A percentile compares a stretch with the other conserved stretches of the same genome.
phyloP scores from a whole-genome alignment of 2,329 filamentous ascomycete species.

The Nemania sp. region DNA sequence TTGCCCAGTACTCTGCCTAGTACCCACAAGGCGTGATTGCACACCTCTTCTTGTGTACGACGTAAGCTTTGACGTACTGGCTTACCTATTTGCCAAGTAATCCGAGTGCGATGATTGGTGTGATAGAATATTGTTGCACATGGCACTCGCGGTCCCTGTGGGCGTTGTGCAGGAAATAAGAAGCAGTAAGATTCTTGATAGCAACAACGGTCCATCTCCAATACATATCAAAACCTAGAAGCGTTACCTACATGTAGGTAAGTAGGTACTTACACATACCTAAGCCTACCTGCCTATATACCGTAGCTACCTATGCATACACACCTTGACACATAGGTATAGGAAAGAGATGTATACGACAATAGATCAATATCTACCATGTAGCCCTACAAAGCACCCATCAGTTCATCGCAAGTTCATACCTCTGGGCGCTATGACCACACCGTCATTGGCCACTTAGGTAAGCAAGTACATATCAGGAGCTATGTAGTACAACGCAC shows the following conservation, averaged over 20 bases:
- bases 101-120: conserved; percentile 21
- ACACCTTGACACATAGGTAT: too few species aligned
- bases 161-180: not conserved
- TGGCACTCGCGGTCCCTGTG: conserved; percentile 10
- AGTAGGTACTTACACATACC: too few species aligned
- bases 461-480: too few species aligned
- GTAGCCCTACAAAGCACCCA: not conserved
- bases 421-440: too few species aligned
- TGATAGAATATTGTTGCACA: conserved; percentile 8
- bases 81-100: conserved; percentile 13
- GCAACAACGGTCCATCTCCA: not conserved
- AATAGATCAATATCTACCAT: too few species aligned
- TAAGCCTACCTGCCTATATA: too few species aligned
- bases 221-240: too few species aligned
- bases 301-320: too few species aligned
- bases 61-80: conserved; percentile 37
- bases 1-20: not conserved
- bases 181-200: conserved; percentile 24
- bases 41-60: conserved; percentile 7
- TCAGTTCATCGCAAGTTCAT: too few species aligned
- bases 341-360: too few species aligned
- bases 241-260: not conserved
- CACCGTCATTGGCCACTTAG: too few species aligned
- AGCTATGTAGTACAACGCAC: too few species aligned
- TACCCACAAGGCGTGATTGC: not conserved